phyloP scores from a whole-genome alignment of 768 basidiomycete genomes.

The Tulasnella sp. region DNA sequence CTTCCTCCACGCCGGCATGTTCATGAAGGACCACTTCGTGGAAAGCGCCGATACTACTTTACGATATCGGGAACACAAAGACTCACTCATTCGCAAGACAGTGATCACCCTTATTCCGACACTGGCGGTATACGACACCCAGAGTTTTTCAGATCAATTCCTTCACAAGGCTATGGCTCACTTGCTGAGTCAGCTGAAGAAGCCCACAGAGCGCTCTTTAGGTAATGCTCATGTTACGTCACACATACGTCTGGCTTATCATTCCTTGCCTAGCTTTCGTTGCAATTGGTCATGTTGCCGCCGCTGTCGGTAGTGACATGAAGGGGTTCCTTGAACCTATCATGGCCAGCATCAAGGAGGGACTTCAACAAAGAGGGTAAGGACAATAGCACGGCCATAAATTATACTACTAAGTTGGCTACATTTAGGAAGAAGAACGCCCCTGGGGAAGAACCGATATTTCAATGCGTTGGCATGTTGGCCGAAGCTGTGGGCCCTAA shows the following conservation, averaged over 20 bases:
- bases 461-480: conserved; percentile 95
- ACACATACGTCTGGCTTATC: neutral
- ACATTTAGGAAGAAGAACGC: conserved; percentile 60
- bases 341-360: conserved; percentile 76
- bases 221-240: conserved; percentile 39
- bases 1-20: conserved; percentile 87
- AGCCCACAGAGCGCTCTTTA: conserved; percentile 75
- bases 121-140: conserved; percentile 85
- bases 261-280: conserved; percentile 55
- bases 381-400: conserved; percentile 19
- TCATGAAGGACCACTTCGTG: conserved; percentile 77
- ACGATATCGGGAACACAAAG: conserved; percentile 75
- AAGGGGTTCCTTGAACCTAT: conserved; percentile 88
- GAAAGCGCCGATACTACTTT: conserved; percentile 84
- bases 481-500: conserved; percentile 91
- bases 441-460: conserved; percentile 86
- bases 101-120: conserved; percentile 94
- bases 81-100: conserved; percentile 78
- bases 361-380: conserved; percentile 78
- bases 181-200: conserved; percentile 75
- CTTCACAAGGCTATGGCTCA: conserved; percentile 91
- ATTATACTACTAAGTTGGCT: neutral
- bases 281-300: conserved; percentile 90
- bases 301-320: conserved; percentile 87
- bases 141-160: conserved; percentile 81